Conservation (phyloP, 208 protist species). For the Lotmaria passim region DNA sequence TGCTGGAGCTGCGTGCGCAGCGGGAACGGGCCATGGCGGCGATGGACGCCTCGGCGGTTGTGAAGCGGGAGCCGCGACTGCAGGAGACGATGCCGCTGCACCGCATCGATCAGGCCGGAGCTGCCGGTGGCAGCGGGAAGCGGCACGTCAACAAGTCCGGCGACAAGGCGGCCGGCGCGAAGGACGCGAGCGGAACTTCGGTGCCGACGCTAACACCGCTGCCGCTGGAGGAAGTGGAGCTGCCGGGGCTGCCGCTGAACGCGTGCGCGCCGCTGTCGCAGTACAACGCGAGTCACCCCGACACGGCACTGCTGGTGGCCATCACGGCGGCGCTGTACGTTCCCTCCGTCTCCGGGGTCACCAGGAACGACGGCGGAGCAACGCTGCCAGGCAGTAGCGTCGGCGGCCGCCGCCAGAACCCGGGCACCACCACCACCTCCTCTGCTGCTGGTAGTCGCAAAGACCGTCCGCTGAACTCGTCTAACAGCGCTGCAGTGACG, state of each 20-base stretch:
- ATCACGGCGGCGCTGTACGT: slow-evolving; percentile 46
- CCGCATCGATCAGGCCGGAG: slow-evolving; percentile 20
- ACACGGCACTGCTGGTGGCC: slow-evolving; percentile 28
- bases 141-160: slow-evolving; percentile 12
- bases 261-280: slow-evolving; percentile 53
- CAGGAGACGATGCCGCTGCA: slow-evolving; percentile 64
- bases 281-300: slow-evolving; percentile 67
- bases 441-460: neutral
- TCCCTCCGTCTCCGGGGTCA: slow-evolving; percentile 10
- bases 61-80: slow-evolving; percentile 51
- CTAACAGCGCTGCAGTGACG: neutral
- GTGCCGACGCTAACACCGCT: slow-evolving; percentile 34
- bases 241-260: slow-evolving; percentile 59
- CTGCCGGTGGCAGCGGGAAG: slow-evolving; percentile 5
- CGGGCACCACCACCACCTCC: neutral
- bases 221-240: slow-evolving; percentile 53
- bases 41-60: slow-evolving; percentile 32
- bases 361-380: neutral
- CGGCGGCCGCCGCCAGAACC: slow-evolving; percentile 6
- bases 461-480: slow-evolving; percentile 1
- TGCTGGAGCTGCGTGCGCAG: slow-evolving; percentile 64
- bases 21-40: slow-evolving; percentile 44
- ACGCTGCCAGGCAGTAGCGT: neutral
- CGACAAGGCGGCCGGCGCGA: neutral
- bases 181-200: slow-evolving; percentile 15